Evolutionary conservation across 2,329 filamentous ascomycete genomes (phyloP), one percentile per base, ranked within the genome.

Genomic region (Phyllosticta paracitricarpa): DNA sequence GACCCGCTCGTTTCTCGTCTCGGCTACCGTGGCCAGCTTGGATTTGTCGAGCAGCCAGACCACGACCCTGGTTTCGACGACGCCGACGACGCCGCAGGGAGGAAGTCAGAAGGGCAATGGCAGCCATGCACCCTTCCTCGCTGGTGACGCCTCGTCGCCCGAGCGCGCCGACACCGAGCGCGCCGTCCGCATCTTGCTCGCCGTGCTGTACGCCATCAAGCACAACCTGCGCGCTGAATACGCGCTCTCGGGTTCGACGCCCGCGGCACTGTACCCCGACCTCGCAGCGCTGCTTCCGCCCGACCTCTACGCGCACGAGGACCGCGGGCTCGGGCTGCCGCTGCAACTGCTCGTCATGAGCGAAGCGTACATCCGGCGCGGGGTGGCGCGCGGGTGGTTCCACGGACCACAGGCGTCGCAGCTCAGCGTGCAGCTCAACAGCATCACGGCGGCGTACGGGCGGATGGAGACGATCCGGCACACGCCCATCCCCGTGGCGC

Each of bases 141-240:
- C 40, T 2, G 66, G 62, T 14, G 68, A 71, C 6, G 67, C 64
- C 0, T 56, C 57, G 22, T 58, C 73, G 51, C 65, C 72, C 28
- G 82, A 86, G 70, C 73, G 74, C 56, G 72, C 79, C 58, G 82
- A 86, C 65, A 79, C 82, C n/a, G 84, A 87, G 66, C 77, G 80
- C 52, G 80, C 80, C 0, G 75, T 87, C 2, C 78, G 83, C 12
- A 78, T 84, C 10, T 72, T 87, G 10, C 77, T 87, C 63, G 84
- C 84, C 0, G 78, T 86, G 57, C 78, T 86, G 2, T 86, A 84
- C 66, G 82, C 84, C 0, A 79, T 85, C 53, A 87, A 87, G 67
- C 84, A 86, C 67, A 84, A 86, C 67, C 74, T 87, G 0, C 80
- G 84, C 19, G 81, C 82, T 1, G 84, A 86, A 70, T 87, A 84